Evolutionary conservation across 2,329 filamentous ascomycete species (phyloP).

Genomic region (Chaetothyriales sp.): DNA sequence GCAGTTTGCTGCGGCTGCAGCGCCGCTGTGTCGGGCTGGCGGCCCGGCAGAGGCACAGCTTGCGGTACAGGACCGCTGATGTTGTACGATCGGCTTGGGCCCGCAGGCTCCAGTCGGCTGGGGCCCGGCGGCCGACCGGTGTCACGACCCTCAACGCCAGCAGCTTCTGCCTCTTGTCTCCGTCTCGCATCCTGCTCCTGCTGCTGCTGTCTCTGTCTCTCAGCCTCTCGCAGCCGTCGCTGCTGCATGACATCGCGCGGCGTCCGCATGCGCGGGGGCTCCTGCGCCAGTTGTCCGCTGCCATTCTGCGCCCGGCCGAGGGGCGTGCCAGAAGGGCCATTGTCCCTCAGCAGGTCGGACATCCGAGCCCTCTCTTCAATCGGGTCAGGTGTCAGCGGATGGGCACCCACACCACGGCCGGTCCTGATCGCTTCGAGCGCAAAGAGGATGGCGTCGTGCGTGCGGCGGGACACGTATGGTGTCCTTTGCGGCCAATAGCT

Average conservation of each 20-base stretch:
- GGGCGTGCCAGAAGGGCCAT: conserved; percentile 28
- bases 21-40: conserved; percentile 7
- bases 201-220: conserved; percentile 37
- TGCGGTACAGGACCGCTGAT: not conserved
- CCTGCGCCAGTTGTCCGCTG: conserved; percentile 38
- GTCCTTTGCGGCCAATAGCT: conserved; percentile 40
- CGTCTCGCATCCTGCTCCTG: conserved; percentile 32
- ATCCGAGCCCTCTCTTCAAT: conserved; percentile 84
- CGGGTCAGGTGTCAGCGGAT: conserved; percentile 73
- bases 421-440: conserved; percentile 69
- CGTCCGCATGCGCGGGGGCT: conserved; percentile 54
- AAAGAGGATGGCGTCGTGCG: conserved; percentile 81
- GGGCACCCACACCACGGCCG: conserved; percentile 23
- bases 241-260: conserved; percentile 88
- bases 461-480: conserved; percentile 62
- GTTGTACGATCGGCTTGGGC: not conserved
- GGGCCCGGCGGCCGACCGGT: conserved; percentile 19
- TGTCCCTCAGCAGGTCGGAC: conserved; percentile 62
- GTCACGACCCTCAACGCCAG: conserved; percentile 42
- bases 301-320: conserved; percentile 40
- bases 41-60: conserved; percentile 3
- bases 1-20: conserved; percentile 14
- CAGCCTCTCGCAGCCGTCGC: conserved; percentile 58
- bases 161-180: conserved; percentile 42
- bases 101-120: conserved; percentile 2